Percentiles rank a stretch among this genome's conserved stretches.
phyloP scores from a whole-genome alignment of 139 green algal species.

The Pseudopediastrum boryanum region DNA sequence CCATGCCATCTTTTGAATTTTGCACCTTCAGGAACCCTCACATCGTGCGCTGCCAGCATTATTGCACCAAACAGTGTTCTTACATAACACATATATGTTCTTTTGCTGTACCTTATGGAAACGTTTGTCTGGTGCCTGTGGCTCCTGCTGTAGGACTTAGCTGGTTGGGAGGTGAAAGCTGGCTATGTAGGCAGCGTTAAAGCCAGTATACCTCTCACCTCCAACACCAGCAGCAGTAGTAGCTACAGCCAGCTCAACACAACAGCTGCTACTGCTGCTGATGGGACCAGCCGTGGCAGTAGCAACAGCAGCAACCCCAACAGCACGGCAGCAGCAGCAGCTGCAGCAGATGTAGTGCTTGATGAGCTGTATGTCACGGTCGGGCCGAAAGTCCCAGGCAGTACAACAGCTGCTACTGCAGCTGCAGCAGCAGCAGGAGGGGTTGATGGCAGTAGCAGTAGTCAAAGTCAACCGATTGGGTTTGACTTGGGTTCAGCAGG shows the following conservation, averaged over 20 bases:
- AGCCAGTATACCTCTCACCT: constrained; percentile 50
- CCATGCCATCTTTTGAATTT: no score
- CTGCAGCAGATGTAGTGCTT: background rate
- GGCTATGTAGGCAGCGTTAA: constrained; percentile 62
- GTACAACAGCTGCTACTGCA: background rate
- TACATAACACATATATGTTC: no score
- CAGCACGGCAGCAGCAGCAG: background rate
- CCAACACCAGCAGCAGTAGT: constrained; percentile 16
- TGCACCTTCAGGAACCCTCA: no score
- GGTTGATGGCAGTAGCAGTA: no score
- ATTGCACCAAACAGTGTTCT: no score
- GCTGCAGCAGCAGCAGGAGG: constrained; percentile 8
- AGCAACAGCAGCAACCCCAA: background rate
- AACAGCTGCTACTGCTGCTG: background rate
- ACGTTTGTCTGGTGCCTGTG: no score
- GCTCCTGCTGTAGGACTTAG: constrained; percentile 36
- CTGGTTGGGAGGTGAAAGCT: constrained; percentile 61
- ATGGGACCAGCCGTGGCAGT: background rate
- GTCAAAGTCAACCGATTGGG: no score
- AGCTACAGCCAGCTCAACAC: background rate
- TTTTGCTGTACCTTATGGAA: no score
- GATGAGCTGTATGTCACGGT: background rate
- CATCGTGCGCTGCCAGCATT: no score
- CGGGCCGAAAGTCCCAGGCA: background rate
- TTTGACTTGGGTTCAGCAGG: no score